These are phyloP conservation scores for Ceratopteris richardii DNA, from an alignment of 75 land plant species.

Conservation along the genomic window DNA sequence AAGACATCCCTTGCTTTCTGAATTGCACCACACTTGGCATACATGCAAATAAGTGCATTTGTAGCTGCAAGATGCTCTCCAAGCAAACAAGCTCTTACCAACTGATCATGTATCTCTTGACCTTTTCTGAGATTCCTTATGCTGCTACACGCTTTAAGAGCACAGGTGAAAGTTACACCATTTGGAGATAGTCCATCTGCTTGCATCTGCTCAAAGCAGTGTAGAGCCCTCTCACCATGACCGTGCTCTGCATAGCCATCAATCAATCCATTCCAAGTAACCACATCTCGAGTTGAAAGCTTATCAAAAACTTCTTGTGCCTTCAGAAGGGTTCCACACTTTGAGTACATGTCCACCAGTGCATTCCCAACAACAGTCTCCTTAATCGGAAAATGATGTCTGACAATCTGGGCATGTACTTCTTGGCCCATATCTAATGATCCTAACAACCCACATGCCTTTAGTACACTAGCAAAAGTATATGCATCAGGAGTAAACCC, in stretches of 20 bases:
- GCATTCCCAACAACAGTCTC: constrained; percentile 28
- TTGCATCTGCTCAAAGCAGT: too few species aligned
- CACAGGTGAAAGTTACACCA: too few species aligned
- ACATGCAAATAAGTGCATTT: too few species aligned
- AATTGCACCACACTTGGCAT: too few species aligned
- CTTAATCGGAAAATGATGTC: constrained; percentile 2
- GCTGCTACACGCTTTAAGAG: too few species aligned
- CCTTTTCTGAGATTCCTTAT: too few species aligned
- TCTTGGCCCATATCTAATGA: neutral
- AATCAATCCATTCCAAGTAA: constrained; percentile 53
- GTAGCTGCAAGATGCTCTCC: too few species aligned
- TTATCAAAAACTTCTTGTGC: constrained; percentile 46
- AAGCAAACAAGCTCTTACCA: too few species aligned
- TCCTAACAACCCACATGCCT: neutral
- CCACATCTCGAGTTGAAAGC: constrained; percentile 34
- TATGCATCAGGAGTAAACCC: too few species aligned
- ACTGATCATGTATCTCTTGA: too few species aligned
- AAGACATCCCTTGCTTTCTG: too few species aligned
- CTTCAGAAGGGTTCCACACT: constrained; percentile 16
- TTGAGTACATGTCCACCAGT: constrained; percentile 34
- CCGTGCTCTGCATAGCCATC: constrained; percentile 43
- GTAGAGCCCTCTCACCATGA: neutral
- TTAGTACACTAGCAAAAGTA: neutral
- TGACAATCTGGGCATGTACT: neutral
- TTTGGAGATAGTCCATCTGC: too few species aligned